Evolutionary conservation across 139 green algal species (phyloP).

Genomic region (Picochlorum sp.): DNA sequence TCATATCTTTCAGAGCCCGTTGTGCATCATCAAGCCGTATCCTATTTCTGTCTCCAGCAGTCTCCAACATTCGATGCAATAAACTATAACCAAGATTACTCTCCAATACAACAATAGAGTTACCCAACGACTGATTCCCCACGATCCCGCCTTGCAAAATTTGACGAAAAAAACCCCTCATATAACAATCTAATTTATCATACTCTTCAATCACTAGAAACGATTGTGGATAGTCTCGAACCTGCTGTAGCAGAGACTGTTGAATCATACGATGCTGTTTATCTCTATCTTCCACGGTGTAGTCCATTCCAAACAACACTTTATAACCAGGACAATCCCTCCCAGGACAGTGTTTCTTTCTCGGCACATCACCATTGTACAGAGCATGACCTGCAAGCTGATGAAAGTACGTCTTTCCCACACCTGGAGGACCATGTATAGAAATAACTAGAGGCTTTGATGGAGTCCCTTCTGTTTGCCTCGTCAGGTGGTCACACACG

Average conservation of each 20-base stretch:
- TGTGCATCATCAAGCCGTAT: slow-evolving; percentile 42
- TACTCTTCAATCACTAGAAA: slow-evolving; percentile 93
- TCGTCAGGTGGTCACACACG: slow-evolving; percentile 59
- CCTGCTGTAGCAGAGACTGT: slow-evolving; percentile 45
- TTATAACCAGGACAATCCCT: slow-evolving; percentile 62
- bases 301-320: slow-evolving; percentile 82
- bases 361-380: slow-evolving; percentile 37
- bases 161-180: slow-evolving; percentile 61
- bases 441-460: slow-evolving; percentile 71
- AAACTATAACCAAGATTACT: slow-evolving; percentile 74
- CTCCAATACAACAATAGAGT: slow-evolving; percentile 76
- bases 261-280: slow-evolving; percentile 45
- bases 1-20: slow-evolving; percentile 48
- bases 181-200: slow-evolving; percentile 81
- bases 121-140: slow-evolving; percentile 42
- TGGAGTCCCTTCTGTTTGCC: neutral
- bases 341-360: slow-evolving; percentile 40
- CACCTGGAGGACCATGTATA: slow-evolving; percentile 76
- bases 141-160: slow-evolving; percentile 49
- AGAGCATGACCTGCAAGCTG: slow-evolving; percentile 53
- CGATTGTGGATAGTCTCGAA: slow-evolving; percentile 37
- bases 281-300: slow-evolving; percentile 29
- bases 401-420: slow-evolving; percentile 83
- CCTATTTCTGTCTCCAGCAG: neutral
- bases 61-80: slow-evolving; percentile 48